Base-by-base conservation (phyloP, 768 basidiomycete genomes). In the Stropharia rugosoannulata region DNA sequence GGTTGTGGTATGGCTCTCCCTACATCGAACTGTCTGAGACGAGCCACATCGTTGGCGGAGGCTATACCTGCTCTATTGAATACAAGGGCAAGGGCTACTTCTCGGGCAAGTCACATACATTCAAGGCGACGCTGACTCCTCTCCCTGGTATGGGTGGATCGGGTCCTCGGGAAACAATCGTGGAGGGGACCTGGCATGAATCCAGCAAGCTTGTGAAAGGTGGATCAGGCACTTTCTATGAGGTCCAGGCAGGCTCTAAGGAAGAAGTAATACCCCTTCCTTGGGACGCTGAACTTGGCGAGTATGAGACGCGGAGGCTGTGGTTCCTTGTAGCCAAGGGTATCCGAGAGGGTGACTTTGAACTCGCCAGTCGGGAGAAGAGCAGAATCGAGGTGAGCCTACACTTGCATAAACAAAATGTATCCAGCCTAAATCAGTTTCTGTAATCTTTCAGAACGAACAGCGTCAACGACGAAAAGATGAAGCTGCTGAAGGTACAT, bases 11-110 rank as follows among this genome's bases (percentile, higher is more conserved):
- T 64, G 89, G 89, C 11, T 89, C 90, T 12, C 94, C 94, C 3
- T 95, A 95, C 74, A 93, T 95, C 66, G 95, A 98, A 75, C 84
- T 97, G 36, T 77, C 81, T 37, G 95, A 96, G 59, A 81, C 84
- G 4, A 89, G 86, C 50, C 82, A 89, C 71, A 96, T 99, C 67
- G 61, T 76, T 59, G 74, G 81, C 49, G 74, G 73, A 29, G 71
- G 74, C 11, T 70, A 69, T 54, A 66, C 73, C 52, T 68, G 66
- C n/a, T 62, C 80, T 68, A 87, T 98, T 69, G 93, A 96, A 61
- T 98, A 96, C 80, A 93, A 94, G 68, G 96, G 95, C 70, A 93
- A 93, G 66, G 96, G 95, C 25, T 98, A 95, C 75, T 93, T 98
- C 69, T 83, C 85, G 36, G 95, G 96, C 53, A 95, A 94, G 70